Percentiles rank a stretch among this genome's conserved stretches.
These are phyloP conservation scores for Fistulifera solaris DNA, from an alignment of 108 stramenopile species.

Conservation along the genomic window DNA sequence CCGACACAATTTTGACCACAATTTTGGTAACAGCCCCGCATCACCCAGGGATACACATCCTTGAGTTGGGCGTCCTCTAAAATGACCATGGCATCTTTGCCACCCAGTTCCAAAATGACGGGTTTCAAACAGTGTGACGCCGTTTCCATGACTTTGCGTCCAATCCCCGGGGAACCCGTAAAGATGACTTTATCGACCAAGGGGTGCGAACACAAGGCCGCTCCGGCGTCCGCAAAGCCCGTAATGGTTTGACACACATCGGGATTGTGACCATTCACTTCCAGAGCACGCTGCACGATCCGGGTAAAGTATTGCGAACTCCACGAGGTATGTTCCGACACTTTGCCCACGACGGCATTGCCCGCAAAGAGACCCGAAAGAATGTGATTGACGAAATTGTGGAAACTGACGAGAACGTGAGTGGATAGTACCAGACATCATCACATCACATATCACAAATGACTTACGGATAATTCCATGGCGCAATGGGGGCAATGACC, in stretches of 20 bases:
- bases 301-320: slow-evolving; percentile 64
- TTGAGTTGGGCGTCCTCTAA: slow-evolving; percentile 82
- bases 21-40: slow-evolving; percentile 96
- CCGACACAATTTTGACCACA: slow-evolving; percentile 98
- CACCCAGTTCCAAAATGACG: slow-evolving; percentile 97
- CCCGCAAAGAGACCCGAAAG: slow-evolving; percentile 92
- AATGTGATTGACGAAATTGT: slow-evolving; percentile 94
- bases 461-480: slow-evolving; percentile 96
- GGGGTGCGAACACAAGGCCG: slow-evolving; percentile 79
- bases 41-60: slow-evolving; percentile 80
- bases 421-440: not conserved
- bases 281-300: slow-evolving; percentile 74
- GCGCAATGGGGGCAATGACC: slow-evolving; percentile 94
- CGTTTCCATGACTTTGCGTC: slow-evolving; percentile 85
- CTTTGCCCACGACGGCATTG: slow-evolving; percentile 96
- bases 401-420: not conserved
- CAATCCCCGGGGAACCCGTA: slow-evolving; percentile 91
- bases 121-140: slow-evolving; percentile 88
- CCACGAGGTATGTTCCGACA: slow-evolving; percentile 93
- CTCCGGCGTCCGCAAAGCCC: slow-evolving; percentile 90
- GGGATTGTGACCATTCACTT: slow-evolving; percentile 83
- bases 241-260: slow-evolving; percentile 88
- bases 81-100: slow-evolving; percentile 98
- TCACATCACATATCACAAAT: slow-evolving; percentile 8
- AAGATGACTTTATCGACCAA: slow-evolving; percentile 98